phyloP scores from a whole-genome alignment of 129 eudicot species.

The Saposhnikovia divaricata region DNA sequence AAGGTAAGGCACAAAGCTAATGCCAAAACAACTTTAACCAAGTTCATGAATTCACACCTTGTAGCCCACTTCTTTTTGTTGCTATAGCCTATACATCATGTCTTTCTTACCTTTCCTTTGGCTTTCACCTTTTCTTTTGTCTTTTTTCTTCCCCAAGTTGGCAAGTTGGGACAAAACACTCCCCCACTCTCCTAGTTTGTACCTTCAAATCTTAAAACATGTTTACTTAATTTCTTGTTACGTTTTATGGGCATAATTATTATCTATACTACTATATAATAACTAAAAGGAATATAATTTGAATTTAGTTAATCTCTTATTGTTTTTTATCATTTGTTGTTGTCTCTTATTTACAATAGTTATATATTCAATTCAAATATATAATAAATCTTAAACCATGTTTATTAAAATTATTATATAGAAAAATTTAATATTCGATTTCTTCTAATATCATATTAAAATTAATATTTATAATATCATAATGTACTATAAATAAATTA shows the following conservation, averaged over 20 bases:
- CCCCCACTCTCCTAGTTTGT: background rate
- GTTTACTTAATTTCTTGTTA: background rate
- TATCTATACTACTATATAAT: no score
- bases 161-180: background rate
- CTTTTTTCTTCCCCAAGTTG: background rate
- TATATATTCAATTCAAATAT: no score
- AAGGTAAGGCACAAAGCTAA: background rate
- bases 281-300: no score
- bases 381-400: no score
- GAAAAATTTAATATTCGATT: no score
- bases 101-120: background rate
- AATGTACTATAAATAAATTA: no score
- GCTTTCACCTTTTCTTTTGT: constrained; percentile 2
- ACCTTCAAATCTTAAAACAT: background rate
- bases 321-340: no score
- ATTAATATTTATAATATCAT: no score
- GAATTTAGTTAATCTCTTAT: no score
- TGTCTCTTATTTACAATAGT: no score
- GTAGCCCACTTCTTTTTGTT: constrained; percentile 10
- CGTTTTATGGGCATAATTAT: background rate
- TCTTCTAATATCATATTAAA: no score
- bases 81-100: background rate
- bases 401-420: no score
- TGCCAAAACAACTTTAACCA: constrained; percentile 12
- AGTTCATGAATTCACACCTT: constrained; percentile 6